Percentiles rank a stretch among this genome's conserved stretches.
Evolutionary conservation across 2,329 filamentous ascomycete species (phyloP).

Genomic region (Colletotrichum sp.): DNA sequence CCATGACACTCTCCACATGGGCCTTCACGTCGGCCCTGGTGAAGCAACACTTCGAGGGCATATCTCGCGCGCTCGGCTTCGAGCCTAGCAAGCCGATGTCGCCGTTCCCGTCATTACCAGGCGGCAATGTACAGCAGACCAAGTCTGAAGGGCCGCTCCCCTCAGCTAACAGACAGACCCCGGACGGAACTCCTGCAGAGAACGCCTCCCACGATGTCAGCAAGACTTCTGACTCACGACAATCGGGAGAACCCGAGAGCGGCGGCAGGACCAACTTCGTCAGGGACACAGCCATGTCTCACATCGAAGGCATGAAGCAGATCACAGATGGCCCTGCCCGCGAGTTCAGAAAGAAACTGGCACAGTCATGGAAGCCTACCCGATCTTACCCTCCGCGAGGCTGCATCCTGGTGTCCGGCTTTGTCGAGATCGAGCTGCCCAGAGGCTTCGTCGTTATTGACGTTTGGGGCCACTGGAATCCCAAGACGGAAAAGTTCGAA

Average conservation of each 20-base stretch:
- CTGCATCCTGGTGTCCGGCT: conserved; percentile 56
- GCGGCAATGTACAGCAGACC: not conserved
- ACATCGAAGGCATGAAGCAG: conserved; percentile 19
- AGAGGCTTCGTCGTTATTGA: conserved; percentile 54
- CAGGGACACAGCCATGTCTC: conserved; percentile 20
- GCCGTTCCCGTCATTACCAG: not conserved
- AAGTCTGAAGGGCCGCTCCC: conserved; percentile 9
- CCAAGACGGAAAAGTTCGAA: conserved; percentile 53
- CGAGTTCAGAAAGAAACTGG: conserved; percentile 19
- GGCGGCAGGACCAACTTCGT: conserved; percentile 23
- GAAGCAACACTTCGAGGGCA: conserved; percentile 46
- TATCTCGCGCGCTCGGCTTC: conserved; percentile 53
- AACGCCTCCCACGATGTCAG: conserved; percentile 8
- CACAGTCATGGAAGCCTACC: conserved; percentile 50
- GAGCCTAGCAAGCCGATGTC: conserved; percentile 23
- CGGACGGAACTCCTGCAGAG: conserved; percentile 17
- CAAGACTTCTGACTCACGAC: conserved; percentile 1
- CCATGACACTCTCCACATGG: conserved; percentile 56
- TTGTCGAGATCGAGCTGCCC: conserved; percentile 57
- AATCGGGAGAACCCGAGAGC: conserved; percentile 1
- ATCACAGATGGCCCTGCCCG: conserved; percentile 18
- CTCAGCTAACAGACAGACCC: conserved; percentile 16
- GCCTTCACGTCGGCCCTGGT: conserved; percentile 54
- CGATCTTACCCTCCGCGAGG: conserved; percentile 52
- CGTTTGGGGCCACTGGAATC: conserved; percentile 60